phyloP scores from a whole-genome alignment of 257 asterid species.

The Misopates orontium region DNA sequence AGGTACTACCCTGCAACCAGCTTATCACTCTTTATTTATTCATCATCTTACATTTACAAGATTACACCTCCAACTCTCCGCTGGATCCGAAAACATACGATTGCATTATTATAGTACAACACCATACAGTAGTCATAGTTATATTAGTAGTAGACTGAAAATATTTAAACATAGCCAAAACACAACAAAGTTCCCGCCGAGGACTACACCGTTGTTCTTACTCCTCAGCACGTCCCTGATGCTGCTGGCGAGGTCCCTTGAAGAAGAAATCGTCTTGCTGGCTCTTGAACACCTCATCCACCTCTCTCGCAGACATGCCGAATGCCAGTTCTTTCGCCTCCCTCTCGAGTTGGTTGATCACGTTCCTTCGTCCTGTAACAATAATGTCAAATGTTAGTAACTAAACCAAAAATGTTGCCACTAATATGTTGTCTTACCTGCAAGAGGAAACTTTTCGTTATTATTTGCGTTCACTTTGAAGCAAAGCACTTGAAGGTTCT shows the following conservation, averaged over 20 bases:
- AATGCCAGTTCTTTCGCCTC: conserved; percentile 66
- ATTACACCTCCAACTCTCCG: conserved; percentile 1
- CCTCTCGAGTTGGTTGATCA: conserved; percentile 46
- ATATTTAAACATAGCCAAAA: too few species aligned
- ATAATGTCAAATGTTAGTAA: too few species aligned
- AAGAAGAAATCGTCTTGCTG: conserved; percentile 60
- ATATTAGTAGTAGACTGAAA: neutral
- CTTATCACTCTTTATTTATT: too few species aligned
- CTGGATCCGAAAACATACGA: neutral
- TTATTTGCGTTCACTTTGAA: conserved; percentile 48
- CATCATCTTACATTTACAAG: neutral
- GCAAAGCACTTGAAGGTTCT: conserved; percentile 52
- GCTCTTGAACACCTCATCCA: conserved; percentile 51
- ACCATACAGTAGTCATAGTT: neutral
- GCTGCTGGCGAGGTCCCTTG: conserved; percentile 55
- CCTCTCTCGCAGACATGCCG: conserved; percentile 57
- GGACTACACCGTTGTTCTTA: neutral
- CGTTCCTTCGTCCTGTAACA: conserved; percentile 46
- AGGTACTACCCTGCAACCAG: too few species aligned
- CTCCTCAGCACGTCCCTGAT: conserved; percentile 41
- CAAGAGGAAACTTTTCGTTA: conserved; percentile 46
- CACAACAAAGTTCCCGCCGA: neutral
- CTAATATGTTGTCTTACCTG: too few species aligned
- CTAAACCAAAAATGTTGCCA: too few species aligned
- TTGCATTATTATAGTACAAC: neutral